Conservation (phyloP, 495 filamentous ascomycete genomes). For the Tuber brumale region DNA sequence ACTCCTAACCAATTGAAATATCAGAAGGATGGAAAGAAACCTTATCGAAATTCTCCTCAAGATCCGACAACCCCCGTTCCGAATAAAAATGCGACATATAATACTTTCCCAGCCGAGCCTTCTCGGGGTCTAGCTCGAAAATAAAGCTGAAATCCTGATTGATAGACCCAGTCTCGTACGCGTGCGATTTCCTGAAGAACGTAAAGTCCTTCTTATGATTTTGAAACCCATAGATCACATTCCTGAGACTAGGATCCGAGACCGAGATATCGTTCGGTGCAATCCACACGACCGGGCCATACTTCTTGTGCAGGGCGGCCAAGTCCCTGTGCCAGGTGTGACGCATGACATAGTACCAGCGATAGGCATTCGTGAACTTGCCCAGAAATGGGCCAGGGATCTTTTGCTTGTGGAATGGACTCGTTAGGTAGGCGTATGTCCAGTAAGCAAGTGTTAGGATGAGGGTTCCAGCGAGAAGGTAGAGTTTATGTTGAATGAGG, state of each 20-base stretch:
- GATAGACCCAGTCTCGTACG: constrained; percentile 16
- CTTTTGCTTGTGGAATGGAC: constrained; percentile 25
- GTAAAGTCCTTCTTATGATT: constrained; percentile 50
- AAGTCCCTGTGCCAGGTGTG: constrained; percentile 60
- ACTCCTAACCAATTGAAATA: constrained; percentile 49
- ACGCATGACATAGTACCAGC: constrained; percentile 59
- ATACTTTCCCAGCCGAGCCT: constrained; percentile 37
- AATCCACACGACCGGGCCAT: constrained; percentile 65
- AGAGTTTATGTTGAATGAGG: constrained; percentile 21
- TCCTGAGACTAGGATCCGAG: constrained; percentile 59
- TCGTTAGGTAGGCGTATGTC: constrained; percentile 22
- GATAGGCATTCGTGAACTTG: constrained; percentile 62
- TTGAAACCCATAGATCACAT: constrained; percentile 71
- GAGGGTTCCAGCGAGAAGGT: neutral
- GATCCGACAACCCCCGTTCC: constrained; percentile 63
- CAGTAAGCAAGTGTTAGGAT: constrained; percentile 14
- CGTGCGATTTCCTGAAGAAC: constrained; percentile 59
- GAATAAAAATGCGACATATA: constrained; percentile 64
- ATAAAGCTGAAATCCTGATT: constrained; percentile 69
- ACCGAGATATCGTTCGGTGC: constrained; percentile 64
- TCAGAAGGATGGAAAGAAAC: constrained; percentile 14
- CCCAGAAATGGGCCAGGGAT: constrained; percentile 61
- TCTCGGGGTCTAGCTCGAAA: constrained; percentile 38
- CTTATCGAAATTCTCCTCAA: constrained; percentile 67
- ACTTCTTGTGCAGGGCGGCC: constrained; percentile 59